A percentile compares a stretch with the other conserved stretches of the same genome.
Evolutionary conservation across 1,284 basidiomycete species (phyloP).

Genomic region (Ganoderma sinense): DNA sequence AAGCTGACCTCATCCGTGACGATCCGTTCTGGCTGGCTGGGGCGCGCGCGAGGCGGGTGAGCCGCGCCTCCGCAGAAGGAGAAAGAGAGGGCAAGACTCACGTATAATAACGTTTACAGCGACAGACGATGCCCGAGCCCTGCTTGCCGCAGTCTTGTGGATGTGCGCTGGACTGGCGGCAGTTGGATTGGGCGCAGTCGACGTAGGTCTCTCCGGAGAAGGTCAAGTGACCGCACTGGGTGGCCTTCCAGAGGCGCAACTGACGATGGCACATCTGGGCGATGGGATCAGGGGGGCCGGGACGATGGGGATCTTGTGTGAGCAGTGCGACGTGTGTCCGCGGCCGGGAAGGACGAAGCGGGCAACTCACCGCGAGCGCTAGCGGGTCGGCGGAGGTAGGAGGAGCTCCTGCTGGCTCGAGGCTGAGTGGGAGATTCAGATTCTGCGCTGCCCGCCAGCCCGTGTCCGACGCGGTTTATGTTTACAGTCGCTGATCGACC

Average conservation of each 20-base stretch:
- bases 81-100: slow-evolving; percentile 40
- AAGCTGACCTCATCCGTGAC: slow-evolving; percentile 37
- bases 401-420: slow-evolving; percentile 26
- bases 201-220: slow-evolving; percentile 56
- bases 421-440: slow-evolving; percentile 32
- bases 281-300: slow-evolving; percentile 21
- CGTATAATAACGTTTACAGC: slow-evolving; percentile 68
- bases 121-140: slow-evolving; percentile 54
- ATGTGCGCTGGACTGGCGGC: slow-evolving; percentile 58
- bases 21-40: slow-evolving; percentile 42
- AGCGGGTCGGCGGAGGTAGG: slow-evolving; percentile 52
- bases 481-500: slow-evolving; percentile 28
- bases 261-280: slow-evolving; percentile 69
- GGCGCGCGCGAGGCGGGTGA: slow-evolving; percentile 10
- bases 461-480: slow-evolving; percentile 22
- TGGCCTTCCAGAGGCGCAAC: slow-evolving; percentile 59
- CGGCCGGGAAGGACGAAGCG: slow-evolving; percentile 21
- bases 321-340: background rate
- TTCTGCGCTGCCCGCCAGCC: slow-evolving; percentile 24
- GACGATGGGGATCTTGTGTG: slow-evolving; percentile 14
- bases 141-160: slow-evolving; percentile 50
- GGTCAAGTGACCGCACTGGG: slow-evolving; percentile 62
- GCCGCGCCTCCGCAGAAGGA: background rate
- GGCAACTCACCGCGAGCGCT: slow-evolving; percentile 39
- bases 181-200: slow-evolving; percentile 59